Base-by-base conservation (phyloP, 495 filamentous ascomycete species). In the Aspergillus sclerotioniger region DNA sequence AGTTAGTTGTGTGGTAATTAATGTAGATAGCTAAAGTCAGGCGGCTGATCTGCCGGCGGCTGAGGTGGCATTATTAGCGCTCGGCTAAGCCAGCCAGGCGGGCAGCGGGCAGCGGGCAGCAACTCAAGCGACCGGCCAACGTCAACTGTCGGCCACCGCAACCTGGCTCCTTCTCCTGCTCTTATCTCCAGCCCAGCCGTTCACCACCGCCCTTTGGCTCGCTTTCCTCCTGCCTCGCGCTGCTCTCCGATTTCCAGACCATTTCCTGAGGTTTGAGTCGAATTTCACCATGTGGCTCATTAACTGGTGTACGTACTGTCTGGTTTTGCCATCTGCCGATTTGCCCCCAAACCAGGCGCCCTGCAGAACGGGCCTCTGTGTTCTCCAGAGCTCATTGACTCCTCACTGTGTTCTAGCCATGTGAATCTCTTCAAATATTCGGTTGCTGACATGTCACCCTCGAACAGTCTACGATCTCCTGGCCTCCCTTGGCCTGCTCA, bases 381-480 rank as follows among this genome's bases (percentile, higher is more conserved):
- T 25, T 25, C 5, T 25, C 25, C 25, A 25, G 25, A 25, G 33
- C 8, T 37, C 9, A 9, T 37, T 15, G 33, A 33, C 21, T 35
- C 21, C 46, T 51, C 16, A 43, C 54, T 44, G 45, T 44, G 19
- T 44, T 17, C 21, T 37, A 54, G 33, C 41, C 19, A 19, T 31
- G 47, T 59, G 47, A 58, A 67, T 56, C 66, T 48, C 25, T 5
- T 25, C 2, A 25, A 25, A 5, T 25, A 15, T 51, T 46, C 17
- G 29, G 32, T 60, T 49, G 57, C 58, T 65, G 35, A 60, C 33
- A 16, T 54, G 51, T 19, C 25, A 57, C n/a, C 16, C 51, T 29
- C 56, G 33, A 53, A 64, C 61, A 98, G 94, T 97, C 77, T 96
- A 86, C 80, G 92, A 98, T 80, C 76, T 96, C 56, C 86, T 98